Conservation (phyloP, 1,139 yeast species). For the Debaryomycetaceae sp. region DNA sequence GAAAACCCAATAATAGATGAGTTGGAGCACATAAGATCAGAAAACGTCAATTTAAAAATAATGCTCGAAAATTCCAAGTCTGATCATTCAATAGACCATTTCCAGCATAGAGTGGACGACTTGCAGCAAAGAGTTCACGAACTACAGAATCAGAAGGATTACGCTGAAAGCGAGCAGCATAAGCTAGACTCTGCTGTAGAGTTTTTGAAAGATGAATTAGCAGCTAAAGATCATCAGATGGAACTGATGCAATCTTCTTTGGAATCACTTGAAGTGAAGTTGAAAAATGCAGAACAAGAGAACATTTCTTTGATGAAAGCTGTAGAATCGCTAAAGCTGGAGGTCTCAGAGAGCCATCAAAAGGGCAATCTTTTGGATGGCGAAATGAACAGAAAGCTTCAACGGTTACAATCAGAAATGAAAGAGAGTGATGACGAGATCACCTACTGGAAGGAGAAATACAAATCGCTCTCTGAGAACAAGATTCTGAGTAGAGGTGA, state of each 20-base stretch:
- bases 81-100: slow-evolving; percentile 6
- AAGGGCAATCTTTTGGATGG: neutral
- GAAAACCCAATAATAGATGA: slow-evolving; percentile 6
- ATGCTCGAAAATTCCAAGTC: slow-evolving; percentile 2
- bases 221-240: slow-evolving; percentile 5
- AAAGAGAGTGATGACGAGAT: slow-evolving; percentile 4
- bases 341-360: slow-evolving; percentile 1
- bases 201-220: slow-evolving; percentile 5
- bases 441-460: slow-evolving; percentile 8
- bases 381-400: slow-evolving; percentile 2
- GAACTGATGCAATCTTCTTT: slow-evolving; percentile 3
- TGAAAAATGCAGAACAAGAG: neutral
- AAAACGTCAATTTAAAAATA: slow-evolving; percentile 7
- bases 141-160: slow-evolving; percentile 1
- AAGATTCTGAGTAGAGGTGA: slow-evolving; percentile 7
- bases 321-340: slow-evolving; percentile 2
- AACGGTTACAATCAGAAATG: slow-evolving; percentile 1
- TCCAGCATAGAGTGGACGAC: slow-evolving; percentile 4
- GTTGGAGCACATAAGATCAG: slow-evolving; percentile 8
- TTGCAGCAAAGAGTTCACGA: neutral
- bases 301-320: slow-evolving; percentile 2
- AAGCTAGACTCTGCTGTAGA: neutral
- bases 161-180: slow-evolving; percentile 8
- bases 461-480: slow-evolving; percentile 3
- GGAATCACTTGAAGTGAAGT: slow-evolving; percentile 2